phyloP scores from a whole-genome alignment of 2,329 filamentous ascomycete species.

The Colletotrichum zoysiae region DNA sequence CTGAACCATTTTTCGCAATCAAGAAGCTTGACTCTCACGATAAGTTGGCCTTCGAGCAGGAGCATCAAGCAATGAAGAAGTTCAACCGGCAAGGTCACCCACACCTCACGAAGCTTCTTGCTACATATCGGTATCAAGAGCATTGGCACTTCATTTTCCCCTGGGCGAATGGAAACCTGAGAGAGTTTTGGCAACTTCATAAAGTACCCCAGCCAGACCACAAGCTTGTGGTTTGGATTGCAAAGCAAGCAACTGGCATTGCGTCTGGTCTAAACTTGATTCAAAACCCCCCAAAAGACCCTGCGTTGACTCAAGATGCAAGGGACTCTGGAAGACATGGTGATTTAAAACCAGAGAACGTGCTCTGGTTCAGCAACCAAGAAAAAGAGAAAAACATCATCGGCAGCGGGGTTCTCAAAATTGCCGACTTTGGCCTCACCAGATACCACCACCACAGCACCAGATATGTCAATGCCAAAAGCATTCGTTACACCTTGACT shows the following conservation, averaged over 20 bases:
- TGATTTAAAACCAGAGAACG: not conserved
- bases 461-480: not conserved
- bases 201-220: not conserved
- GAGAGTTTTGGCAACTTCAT: not conserved
- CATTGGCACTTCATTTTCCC: not conserved
- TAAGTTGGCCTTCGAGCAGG: not conserved
- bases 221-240: not conserved
- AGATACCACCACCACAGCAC: not conserved
- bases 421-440: constrained; percentile 2
- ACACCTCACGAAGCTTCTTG: not conserved
- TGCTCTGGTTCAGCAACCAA: not conserved
- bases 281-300: not conserved
- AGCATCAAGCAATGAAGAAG: not conserved
- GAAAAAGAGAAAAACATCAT: not conserved
- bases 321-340: not conserved
- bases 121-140: not conserved
- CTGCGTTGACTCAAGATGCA: not conserved
- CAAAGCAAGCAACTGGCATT: not conserved
- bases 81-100: not conserved
- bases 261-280: not conserved
- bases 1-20: not conserved
- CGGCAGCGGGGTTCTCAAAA: not conserved
- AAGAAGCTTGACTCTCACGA: not conserved
- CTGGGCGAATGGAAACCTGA: not conserved
- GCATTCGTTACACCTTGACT: not conserved